Evolutionary conservation across 768 basidiomycete species (phyloP), one percentile per base, ranked within the genome.

Genomic region (Tulasnella sp.): DNA sequence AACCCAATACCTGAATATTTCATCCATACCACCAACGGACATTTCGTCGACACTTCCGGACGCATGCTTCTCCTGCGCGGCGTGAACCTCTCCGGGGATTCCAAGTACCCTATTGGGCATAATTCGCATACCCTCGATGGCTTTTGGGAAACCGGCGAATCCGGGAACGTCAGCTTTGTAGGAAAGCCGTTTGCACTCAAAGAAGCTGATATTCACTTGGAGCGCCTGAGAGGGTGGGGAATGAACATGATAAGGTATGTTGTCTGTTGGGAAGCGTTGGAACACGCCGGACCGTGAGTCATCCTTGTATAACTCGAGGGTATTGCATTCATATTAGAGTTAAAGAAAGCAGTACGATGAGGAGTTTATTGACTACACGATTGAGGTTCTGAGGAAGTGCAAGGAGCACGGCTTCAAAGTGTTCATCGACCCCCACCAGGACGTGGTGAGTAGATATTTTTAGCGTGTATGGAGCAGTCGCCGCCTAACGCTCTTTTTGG

Each of bases 401-500:
- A 71, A 72, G 42, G 64, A 67, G 37, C 66, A 69, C 56, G 72
- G 72, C 23, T 71, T 72, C 63, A 61, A 63, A 53, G 71, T 68
- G 59, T 73, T 68, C 63, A 72, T 75, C 55, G 73, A 73, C 40
- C 70, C 72, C 2, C 73, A 75, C 57, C 73, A 75, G 57, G 73
- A 75, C 59, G 66, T 71, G n/a, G 71, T 73, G 53, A 62, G 71
- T 68, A 0, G 6, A 6, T 27, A 41, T 27, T n/a, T 0, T 6
- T 4, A 7, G 6, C 15, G 21, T 11, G 29, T 32, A 19, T 9
- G 2, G 11, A 21, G 12, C 23, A 37, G 4, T 6, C 6, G 1
- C 32, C n/a, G 17, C 34, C 6, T 35, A 40, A 35, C 39, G 17
- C 27, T 49, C 15, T 53, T 23, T 6, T 29, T 57, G 15, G 27